These are phyloP conservation scores for Plasmodium falciparum DNA, from an alignment of 169 alveolate genomes.

Conservation along the genomic window DNA sequence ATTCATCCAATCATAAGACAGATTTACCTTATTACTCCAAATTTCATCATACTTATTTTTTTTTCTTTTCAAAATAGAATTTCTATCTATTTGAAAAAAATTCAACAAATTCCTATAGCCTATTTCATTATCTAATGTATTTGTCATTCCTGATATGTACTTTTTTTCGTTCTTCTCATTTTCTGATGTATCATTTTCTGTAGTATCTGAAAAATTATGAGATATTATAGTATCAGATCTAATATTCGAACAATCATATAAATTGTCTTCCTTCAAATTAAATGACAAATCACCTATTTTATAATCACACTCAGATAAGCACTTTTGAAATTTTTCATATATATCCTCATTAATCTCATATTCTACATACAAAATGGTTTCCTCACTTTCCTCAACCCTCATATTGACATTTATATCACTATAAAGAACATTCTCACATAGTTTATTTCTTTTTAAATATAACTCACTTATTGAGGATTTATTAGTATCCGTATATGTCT, in stretches of 20 bases:
- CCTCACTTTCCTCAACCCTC: not conserved
- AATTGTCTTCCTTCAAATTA: conserved; percentile 33
- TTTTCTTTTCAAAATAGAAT: conserved; percentile 1
- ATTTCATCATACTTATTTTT: not conserved
- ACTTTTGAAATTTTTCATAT: conserved; percentile 15
- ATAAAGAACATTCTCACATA: conserved; percentile 6
- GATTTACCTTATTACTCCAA: not conserved
- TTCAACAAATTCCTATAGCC: conserved; percentile 56
- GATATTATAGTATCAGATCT: conserved; percentile 30
- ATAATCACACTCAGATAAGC: conserved; percentile 22
- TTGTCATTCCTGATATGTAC: not conserved
- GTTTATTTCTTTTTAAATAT: conserved; percentile 31
- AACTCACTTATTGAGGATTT: conserved; percentile 15
- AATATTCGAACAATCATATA: conserved; percentile 1
- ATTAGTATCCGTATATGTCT: not conserved
- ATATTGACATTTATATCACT: not conserved
- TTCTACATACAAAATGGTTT: conserved; percentile 37
- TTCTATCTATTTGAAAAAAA: conserved; percentile 49
- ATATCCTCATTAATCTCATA: conserved; percentile 21
- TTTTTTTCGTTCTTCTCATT: not conserved
- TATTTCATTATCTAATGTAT: conserved; percentile 39
- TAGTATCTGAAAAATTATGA: conserved; percentile 14
- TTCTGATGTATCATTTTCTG: conserved; percentile 36
- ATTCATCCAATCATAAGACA: not conserved
- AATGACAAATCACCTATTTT: conserved; percentile 51